Conservation (phyloP, 2,329 filamentous ascomycete genomes). For the Diplodia scrobiculata region DNA sequence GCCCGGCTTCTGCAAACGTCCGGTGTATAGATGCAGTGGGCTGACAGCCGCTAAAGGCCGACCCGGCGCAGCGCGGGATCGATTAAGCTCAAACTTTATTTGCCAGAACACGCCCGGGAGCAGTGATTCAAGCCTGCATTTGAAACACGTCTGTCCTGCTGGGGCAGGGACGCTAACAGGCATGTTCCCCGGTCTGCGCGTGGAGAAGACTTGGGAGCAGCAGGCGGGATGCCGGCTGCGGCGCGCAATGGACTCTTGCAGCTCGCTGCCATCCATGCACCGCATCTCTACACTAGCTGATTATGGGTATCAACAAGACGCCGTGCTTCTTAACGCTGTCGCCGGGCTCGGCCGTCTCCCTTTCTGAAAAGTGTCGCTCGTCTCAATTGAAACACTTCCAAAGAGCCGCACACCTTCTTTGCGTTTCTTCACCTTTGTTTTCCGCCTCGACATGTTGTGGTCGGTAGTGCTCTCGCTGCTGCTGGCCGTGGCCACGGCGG, state of each 20-base stretch:
- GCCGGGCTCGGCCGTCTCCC: background rate
- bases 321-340: background rate
- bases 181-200: slow-evolving; percentile 1
- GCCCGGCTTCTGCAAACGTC: background rate
- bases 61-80: background rate
- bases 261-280: background rate
- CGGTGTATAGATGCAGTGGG: background rate
- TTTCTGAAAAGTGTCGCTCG: background rate
- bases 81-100: slow-evolving; percentile 25
- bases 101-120: background rate
- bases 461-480: background rate
- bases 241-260: slow-evolving; percentile 15
- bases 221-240: slow-evolving; percentile 8
- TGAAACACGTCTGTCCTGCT: no score
- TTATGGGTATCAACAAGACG: background rate
- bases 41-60: slow-evolving; percentile 14
- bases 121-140: background rate
- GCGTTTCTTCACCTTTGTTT: background rate
- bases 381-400: background rate
- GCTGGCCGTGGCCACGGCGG: background rate
- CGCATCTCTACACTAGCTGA: background rate
- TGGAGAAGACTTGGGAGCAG: slow-evolving; percentile 14
- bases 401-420: background rate
- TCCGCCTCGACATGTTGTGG: background rate
- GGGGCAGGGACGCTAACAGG: background rate